Conservation (phyloP, 2,329 filamentous ascomycete genomes). For the Sporothrix curviconia region DNA sequence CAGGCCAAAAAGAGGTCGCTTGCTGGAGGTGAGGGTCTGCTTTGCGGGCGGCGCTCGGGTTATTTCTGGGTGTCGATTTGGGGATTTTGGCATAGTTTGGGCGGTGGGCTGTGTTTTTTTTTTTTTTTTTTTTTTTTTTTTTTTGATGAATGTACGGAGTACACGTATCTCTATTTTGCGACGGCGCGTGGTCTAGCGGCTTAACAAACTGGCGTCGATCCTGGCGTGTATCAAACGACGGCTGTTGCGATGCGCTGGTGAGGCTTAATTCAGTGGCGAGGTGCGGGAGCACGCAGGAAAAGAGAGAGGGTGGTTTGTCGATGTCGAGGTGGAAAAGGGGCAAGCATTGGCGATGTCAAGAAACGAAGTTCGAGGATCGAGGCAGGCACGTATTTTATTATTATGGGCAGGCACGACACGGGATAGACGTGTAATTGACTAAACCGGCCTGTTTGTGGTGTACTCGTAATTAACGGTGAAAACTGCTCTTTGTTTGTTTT, state of each 20-base stretch:
- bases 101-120: not conserved
- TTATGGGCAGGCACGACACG: not conserved
- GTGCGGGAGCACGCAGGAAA: no score
- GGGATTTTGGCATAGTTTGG: no score
- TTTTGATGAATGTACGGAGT: not conserved
- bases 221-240: conserved; percentile 11
- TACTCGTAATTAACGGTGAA: not conserved
- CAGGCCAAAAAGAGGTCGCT: no score
- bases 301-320: not conserved
- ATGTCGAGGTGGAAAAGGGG: not conserved
- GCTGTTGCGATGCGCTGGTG: not conserved
- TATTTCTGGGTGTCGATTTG: no score
- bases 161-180: not conserved
- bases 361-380: no score
- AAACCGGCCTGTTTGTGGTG: no score
- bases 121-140: not conserved
- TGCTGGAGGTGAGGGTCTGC: no score
- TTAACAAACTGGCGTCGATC: conserved; percentile 11
- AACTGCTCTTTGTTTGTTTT: not conserved
- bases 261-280: no score
- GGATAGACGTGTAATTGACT: not conserved
- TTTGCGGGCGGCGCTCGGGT: no score
- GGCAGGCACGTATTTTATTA: not conserved
- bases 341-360: not conserved
- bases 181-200: conserved; percentile 3